Evolutionary conservation across 768 basidiomycete genomes (phyloP), one percentile per base, ranked within the genome.

Genomic region (Suillus tomentosus): DNA sequence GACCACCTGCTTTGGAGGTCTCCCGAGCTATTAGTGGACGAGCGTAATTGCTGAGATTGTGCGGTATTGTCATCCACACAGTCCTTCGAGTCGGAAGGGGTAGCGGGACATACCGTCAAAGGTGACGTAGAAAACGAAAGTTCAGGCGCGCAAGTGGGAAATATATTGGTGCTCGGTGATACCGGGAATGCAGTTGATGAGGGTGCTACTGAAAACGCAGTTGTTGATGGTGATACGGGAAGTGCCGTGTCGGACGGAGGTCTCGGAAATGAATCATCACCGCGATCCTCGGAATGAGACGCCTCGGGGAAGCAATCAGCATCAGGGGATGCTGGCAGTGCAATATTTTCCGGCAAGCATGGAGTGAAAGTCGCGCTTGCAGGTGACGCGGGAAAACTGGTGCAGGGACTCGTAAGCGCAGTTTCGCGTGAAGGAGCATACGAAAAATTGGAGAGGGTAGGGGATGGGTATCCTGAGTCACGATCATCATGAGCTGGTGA

Each of bases 401-500:
- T n/a, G 40, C 56, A 68, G 0, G 73, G 73, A 0, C 72, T 69
- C 0, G 75, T 76, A 6, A 72, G 56, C 0, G 68, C 68, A 0
- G 71, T 75, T 34, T 75, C 68, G 2, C 70, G 75, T 19, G 73
- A 75, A 19, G 63, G 58, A 1, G 73, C 34, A n/a, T 57, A 69
- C 0, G 74, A 75, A 17, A 75, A 75, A 5, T 47, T 71, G 58
- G 74, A 74, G 1, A 74, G 39, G 0, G 74, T 75, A 1, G 74
- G 74, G 4, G 74, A 75, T 0, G 68, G 75, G 4, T 67, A 68
- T 1, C 65, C 36, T 0, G 72, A 75, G 40, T 77, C 74, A 19
- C 57, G 57, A n/a, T 43, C 37, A 47, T 74, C 73, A 17, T 74
- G 56, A 4, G 59, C 17, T 0, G 74, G 56, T 31, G 40, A 62